Evolutionary conservation across 169 alveolate genomes (phyloP), one percentile per base, ranked within the genome.

Genomic region (Blepharisma undulans): DNA sequence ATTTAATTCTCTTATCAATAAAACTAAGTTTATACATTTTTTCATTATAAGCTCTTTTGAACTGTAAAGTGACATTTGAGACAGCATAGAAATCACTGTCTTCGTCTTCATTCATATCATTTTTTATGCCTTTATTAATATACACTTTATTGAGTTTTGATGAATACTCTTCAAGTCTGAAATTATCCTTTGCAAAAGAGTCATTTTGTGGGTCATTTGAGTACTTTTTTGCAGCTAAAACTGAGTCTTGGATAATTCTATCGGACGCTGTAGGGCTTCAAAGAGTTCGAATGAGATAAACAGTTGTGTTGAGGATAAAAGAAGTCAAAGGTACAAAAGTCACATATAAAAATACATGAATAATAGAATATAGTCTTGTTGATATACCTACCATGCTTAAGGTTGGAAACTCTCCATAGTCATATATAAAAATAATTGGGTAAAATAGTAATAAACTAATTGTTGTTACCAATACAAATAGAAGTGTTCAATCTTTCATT

Each of bases 401-500:
- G 2, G 33, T 86, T 1, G 91, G 84, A n/a, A 86, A 66, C 32
- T 22, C 32, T 19, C 61, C 80, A 27, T 71, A 27, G n/a, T 60
- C 84, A 66, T 66, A 86, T 66, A 86, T 29, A 72, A 25, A 29
- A 21, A 86, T 71, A 72, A 22, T 61, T 19, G 84, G 84, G 29
- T 25, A 29, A 27, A 72, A 19, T 4, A 29, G 18, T 0, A 66
- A 16, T 21, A 25, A 27, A 27, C 84, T 25, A 25, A 27, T 4
- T 10, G 77, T 29, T 10, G 84, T 72, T 3, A 86, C 66, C 25
- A 72, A n/a, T 1, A 84, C 29, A 86, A 86, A 86, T 60, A 60
- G 7, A 10, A 29, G 72, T 21, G 27, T 86, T 85, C 91, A 86
- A 25, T 61, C 59, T 25, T 86, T 86, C 84, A 66, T 86, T 66